Percentiles rank a stretch among this genome's conserved stretches.
phyloP scores from a whole-genome alignment of 345 rosid genomes.

The Eucalyptus sideroxylon region DNA sequence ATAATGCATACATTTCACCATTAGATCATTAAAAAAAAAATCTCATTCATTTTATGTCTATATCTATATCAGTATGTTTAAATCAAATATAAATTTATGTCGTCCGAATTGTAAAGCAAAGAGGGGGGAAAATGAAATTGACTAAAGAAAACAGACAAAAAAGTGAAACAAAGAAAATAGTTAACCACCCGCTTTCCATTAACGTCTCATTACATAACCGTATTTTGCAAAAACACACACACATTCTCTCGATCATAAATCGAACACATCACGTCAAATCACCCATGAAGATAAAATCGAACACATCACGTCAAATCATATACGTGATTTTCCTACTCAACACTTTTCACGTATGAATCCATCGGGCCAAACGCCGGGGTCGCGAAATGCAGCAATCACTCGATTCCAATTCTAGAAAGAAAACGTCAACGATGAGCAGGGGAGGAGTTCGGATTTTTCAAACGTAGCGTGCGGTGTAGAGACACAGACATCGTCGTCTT shows the following conservation, averaged over 20 bases:
- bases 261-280: background rate
- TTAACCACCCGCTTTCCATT: background rate
- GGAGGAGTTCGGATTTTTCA: background rate
- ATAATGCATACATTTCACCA: too few species aligned
- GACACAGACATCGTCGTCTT: background rate
- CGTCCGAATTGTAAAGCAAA: background rate
- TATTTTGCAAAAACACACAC: background rate
- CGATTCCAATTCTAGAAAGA: background rate
- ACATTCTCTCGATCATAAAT: background rate
- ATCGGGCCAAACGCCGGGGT: background rate
- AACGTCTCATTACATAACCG: background rate
- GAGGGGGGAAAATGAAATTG: background rate
- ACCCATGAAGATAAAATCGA: too few species aligned
- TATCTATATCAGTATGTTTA: too few species aligned
- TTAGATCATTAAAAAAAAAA: rapidly evolving
- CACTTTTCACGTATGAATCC: too few species aligned
- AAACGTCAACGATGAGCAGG: background rate
- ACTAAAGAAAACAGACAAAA: background rate
- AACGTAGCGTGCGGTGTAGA: background rate
- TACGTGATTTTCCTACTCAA: background rate
- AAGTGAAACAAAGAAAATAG: background rate
- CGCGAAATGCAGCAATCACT: background rate
- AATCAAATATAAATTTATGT: background rate
- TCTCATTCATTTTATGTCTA: too few species aligned
- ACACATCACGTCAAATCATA: background rate